phyloP scores from a whole-genome alignment of 1,284 basidiomycete species.

The Tylopilus orsonianus region DNA sequence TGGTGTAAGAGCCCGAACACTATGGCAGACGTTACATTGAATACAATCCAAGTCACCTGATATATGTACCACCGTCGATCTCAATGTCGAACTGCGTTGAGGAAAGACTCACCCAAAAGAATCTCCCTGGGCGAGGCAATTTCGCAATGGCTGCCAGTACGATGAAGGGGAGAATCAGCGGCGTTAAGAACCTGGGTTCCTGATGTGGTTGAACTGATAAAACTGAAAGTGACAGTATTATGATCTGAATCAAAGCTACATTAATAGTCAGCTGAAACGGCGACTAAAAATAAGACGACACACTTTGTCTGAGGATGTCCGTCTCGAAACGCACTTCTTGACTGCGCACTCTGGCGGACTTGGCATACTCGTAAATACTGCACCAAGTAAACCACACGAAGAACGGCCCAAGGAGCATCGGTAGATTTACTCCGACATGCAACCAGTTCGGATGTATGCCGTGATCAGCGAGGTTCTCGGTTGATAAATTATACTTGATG shows the following conservation, averaged over 20 bases:
- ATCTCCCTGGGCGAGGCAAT: slow-evolving; percentile 26
- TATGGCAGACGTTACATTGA: slow-evolving; percentile 32
- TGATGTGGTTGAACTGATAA: slow-evolving; percentile 42
- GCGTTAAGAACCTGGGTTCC: slow-evolving; percentile 42
- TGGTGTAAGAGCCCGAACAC: slow-evolving; percentile 43
- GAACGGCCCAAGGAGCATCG: slow-evolving; percentile 40
- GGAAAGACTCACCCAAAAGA: slow-evolving; percentile 37
- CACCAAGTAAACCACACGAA: slow-evolving; percentile 25
- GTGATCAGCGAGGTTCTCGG: slow-evolving; percentile 39
- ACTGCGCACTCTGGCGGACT: neutral
- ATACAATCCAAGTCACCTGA: slow-evolving; percentile 33
- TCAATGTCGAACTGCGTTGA: neutral
- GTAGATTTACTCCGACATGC: slow-evolving; percentile 40
- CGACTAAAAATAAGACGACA: neutral
- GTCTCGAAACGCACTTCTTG: slow-evolving; percentile 13
- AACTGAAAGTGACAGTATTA: slow-evolving; percentile 31
- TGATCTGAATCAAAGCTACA: slow-evolving; percentile 33
- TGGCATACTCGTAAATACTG: slow-evolving; percentile 7
- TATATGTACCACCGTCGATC: neutral
- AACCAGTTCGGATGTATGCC: slow-evolving; percentile 44
- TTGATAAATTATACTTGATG: slow-evolving; percentile 38
- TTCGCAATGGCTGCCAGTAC: slow-evolving; percentile 32
- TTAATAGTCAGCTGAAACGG: slow-evolving; percentile 7
- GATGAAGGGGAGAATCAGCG: slow-evolving; percentile 37
- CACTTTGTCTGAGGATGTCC: slow-evolving; percentile 25